These are phyloP conservation scores for Crithidia bombi DNA, from an alignment of 208 protist genomes.

Conservation along the genomic window DNA sequence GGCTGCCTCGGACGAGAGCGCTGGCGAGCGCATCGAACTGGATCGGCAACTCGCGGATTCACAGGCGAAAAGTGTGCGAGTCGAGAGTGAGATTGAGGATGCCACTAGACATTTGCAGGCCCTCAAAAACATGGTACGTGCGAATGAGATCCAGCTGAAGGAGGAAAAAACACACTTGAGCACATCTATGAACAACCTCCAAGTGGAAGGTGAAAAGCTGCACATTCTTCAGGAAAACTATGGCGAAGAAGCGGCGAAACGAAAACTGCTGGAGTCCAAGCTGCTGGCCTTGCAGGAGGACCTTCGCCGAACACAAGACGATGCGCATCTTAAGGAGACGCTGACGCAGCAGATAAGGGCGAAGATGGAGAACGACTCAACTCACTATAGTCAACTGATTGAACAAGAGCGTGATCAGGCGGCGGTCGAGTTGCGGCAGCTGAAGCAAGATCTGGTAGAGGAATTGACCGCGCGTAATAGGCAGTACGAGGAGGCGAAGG, in stretches of 20 bases:
- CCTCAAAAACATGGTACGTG: conserved; percentile 51
- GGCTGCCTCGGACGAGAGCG: conserved; percentile 38
- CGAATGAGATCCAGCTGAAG: conserved; percentile 49
- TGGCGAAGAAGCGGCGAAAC: conserved; percentile 40
- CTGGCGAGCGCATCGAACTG: conserved; percentile 64
- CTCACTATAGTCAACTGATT: conserved; percentile 66
- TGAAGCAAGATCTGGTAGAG: conserved; percentile 68
- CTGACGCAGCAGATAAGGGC: conserved; percentile 52
- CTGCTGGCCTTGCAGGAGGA: conserved; percentile 47
- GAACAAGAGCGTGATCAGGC: conserved; percentile 70
- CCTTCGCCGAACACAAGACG: conserved; percentile 45
- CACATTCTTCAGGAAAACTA: conserved; percentile 40
- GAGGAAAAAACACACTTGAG: conserved; percentile 58
- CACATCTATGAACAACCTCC: conserved; percentile 38
- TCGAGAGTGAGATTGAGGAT: conserved; percentile 62
- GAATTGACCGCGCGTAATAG: conserved; percentile 56
- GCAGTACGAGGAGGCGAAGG: conserved; percentile 58
- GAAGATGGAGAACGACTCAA: conserved; percentile 71
- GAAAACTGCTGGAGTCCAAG: conserved; percentile 59
- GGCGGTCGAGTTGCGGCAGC: conserved; percentile 54
- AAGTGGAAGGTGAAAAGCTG: conserved; percentile 54
- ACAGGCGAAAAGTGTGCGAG: conserved; percentile 43
- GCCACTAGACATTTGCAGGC: conserved; percentile 50
- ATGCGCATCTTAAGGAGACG: conserved; percentile 54
- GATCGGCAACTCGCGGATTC: conserved; percentile 60